Conservation (phyloP, 2,329 filamentous ascomycete genomes). For the Neonectria neomacrospora region DNA sequence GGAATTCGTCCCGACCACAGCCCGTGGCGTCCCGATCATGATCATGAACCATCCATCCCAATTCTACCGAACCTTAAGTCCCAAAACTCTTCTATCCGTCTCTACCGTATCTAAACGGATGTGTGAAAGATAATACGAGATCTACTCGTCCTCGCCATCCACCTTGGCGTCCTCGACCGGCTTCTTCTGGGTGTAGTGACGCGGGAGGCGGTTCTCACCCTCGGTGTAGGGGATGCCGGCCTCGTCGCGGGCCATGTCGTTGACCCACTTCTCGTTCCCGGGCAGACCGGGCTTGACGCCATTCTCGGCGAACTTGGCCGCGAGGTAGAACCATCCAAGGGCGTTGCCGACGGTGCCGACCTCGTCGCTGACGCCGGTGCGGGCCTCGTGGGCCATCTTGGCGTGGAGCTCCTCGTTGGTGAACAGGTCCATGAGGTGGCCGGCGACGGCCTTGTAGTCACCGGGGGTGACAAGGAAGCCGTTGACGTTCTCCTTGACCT, state of each 20-base stretch:
- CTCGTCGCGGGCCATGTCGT: conserved; percentile 59
- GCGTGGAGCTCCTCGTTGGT: conserved; percentile 72
- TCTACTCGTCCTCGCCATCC: conserved; percentile 26
- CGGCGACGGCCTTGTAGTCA: conserved; percentile 76
- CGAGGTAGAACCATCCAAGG: conserved; percentile 81
- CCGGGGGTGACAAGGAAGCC: conserved; percentile 79
- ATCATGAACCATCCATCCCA: conserved; percentile 29
- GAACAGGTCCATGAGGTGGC: conserved; percentile 73
- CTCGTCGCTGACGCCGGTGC: conserved; percentile 78
- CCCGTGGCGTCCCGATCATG: conserved; percentile 24
- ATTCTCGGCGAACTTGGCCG: conserved; percentile 69
- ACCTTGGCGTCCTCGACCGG: conserved; percentile 27
- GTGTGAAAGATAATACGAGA: neutral
- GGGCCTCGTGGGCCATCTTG: conserved; percentile 73
- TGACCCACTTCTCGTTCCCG: conserved; percentile 62
- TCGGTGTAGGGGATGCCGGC: conserved; percentile 68
- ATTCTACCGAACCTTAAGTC: conserved; percentile 23
- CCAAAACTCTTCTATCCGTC: conserved; percentile 4
- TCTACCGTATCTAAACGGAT: conserved; percentile 3
- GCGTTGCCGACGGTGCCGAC: conserved; percentile 85
- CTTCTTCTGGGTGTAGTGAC: conserved; percentile 41
- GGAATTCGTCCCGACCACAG: conserved; percentile 28
- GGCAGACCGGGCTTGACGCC: conserved; percentile 60
- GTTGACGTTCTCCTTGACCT: conserved; percentile 76
- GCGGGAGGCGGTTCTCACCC: conserved; percentile 70